Base-by-base conservation (phyloP, 73 alveolate species). In the Symbiodinium natans region DNA sequence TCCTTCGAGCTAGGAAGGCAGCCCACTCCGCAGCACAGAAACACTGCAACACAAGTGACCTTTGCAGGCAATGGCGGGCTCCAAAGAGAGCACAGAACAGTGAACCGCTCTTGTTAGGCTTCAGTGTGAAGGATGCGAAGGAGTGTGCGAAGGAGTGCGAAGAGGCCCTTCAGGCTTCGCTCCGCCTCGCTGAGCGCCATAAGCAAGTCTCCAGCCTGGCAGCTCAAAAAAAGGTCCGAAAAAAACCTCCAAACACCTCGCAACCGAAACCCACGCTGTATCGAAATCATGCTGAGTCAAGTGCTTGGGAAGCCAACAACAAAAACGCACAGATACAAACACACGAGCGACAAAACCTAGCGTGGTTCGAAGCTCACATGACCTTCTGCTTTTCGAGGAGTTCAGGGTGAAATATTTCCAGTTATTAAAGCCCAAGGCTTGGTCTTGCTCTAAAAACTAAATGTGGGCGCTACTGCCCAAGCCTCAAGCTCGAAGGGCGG, bases 151-250 rank as follows among this genome's bases (percentile, higher is more conserved):
- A n/a, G n/a, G n/a, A n/a, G n/a, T n/a, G n/a, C n/a, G n/a, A n/a
- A n/a, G n/a, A n/a, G n/a, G n/a, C n/a, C n/a, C n/a, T n/a, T n/a
- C n/a, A n/a, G 23, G 71, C 71, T 10, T 52, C 23, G 71, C 6
- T 52, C 23, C 71, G 95, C 95, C 95, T 88, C 95, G n/a, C 95
- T 88, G 56, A 88, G 95, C 41, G 95, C 68, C 95, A 88, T 88
- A 59, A 88, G 46, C 42, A 88, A 86, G 63, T 88, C 95, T 56
- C 95, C 95, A 23, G 95, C 86, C 95, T 88, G 36, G 11, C 40
- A 23, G 83, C 59, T 6, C 0, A 52, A 52, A 21, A 21, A 21
- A 13, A 48, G 19, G 15, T 23, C 63, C 63, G 10, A n/a, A n/a
- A 43, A 43, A 48, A 48, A 48, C 63, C 3, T 23, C 63, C 19